Evolutionary conservation across 2,329 filamentous ascomycete species (phyloP).

Genomic region (Exophiala mesophila): DNA sequence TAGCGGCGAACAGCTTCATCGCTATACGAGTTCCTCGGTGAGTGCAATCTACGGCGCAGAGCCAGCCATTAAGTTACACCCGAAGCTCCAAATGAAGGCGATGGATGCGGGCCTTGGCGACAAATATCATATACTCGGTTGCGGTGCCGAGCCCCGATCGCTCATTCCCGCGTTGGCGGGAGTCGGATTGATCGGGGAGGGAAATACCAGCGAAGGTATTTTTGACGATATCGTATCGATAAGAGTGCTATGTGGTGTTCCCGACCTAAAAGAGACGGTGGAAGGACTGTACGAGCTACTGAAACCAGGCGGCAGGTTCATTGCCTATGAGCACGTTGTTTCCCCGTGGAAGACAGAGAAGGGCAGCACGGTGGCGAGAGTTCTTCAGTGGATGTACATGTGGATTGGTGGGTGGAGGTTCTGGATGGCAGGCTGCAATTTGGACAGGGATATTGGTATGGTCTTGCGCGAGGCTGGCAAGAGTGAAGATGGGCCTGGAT

Average conservation of each 20-base stretch:
- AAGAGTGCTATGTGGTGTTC: constrained; percentile 52
- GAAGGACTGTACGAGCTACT: constrained; percentile 46
- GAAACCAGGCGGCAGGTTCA: constrained; percentile 50
- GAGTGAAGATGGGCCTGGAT: constrained; percentile 6
- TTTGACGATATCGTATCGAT: constrained; percentile 53
- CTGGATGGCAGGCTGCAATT: constrained; percentile 47
- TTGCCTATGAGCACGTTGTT: constrained; percentile 52
- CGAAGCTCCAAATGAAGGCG: constrained; percentile 35
- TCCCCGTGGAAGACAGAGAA: constrained; percentile 46
- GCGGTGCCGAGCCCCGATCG: constrained; percentile 43
- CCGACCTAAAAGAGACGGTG: constrained; percentile 42
- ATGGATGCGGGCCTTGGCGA: constrained; percentile 37
- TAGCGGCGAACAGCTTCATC: constrained; percentile 7
- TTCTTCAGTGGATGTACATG: constrained; percentile 44
- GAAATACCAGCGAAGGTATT: constrained; percentile 30
- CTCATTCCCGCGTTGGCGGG: constrained; percentile 43
- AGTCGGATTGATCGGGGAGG: constrained; percentile 33
- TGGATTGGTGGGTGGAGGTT: constrained; percentile 47
- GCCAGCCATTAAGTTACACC: constrained; percentile 46
- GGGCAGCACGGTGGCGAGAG: constrained; percentile 41
- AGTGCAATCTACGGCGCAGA: constrained; percentile 51
- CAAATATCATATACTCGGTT: constrained; percentile 48
- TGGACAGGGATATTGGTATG: constrained; percentile 42
- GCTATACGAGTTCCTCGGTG: constrained; percentile 34
- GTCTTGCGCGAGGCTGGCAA: constrained; percentile 5